Evolutionary conservation across 345 rosid genomes (phyloP).

Genomic region (Rhodamnia rubescens): DNA sequence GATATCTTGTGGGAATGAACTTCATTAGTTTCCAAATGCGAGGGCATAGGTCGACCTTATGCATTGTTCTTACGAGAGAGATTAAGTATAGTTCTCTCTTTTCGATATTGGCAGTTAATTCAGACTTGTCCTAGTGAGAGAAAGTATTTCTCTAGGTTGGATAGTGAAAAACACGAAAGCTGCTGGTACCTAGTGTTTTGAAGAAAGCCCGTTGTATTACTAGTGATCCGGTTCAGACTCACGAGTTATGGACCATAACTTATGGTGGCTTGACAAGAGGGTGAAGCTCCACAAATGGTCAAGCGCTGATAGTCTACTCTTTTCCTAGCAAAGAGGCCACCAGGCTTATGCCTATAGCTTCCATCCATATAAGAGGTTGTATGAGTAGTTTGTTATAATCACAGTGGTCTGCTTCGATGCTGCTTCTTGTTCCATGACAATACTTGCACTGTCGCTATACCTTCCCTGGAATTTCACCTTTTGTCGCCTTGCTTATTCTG

Average conservation of each 20-base stretch:
- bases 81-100: background rate
- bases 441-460: background rate
- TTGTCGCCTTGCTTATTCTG: background rate
- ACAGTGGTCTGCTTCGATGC: background rate
- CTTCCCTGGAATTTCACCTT: background rate
- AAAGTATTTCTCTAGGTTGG: background rate
- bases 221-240: background rate
- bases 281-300: background rate
- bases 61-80: background rate
- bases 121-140: background rate
- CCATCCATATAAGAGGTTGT: background rate
- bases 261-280: background rate
- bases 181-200: background rate
- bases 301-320: background rate
- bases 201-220: background rate
- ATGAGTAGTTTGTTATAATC: background rate
- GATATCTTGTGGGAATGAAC: background rate
- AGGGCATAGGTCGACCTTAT: background rate
- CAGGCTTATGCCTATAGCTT: background rate
- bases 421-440: background rate
- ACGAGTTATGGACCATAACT: background rate
- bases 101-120: background rate
- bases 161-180: background rate
- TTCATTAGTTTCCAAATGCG: background rate
- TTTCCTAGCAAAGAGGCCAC: background rate